phyloP scores from a whole-genome alignment of 305 asterid species.

The Ruellia speciosa region DNA sequence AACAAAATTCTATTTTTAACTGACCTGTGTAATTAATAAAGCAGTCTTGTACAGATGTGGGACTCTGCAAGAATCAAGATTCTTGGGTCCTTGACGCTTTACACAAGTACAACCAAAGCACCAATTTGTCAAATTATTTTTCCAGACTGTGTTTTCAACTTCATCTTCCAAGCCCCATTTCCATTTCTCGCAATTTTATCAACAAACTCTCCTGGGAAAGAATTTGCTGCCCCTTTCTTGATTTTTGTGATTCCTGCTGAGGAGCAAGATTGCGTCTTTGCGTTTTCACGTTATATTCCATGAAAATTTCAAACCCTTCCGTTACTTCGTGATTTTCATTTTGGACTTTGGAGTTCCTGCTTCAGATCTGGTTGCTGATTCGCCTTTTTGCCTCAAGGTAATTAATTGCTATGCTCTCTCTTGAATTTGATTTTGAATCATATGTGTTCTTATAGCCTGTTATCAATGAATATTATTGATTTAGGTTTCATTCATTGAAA shows the following conservation, averaged over 20 bases:
- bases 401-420: no score
- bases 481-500: background rate
- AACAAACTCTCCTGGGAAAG: background rate
- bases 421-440: no score
- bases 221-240: background rate
- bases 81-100: conserved; percentile 21
- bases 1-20: no score
- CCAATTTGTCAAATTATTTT: conserved; percentile 21
- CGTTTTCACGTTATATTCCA: background rate
- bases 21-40: no score
- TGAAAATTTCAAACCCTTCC: background rate
- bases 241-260: background rate
- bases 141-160: conserved; percentile 38
- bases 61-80: conserved; percentile 25
- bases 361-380: background rate
- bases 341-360: background rate
- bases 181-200: conserved; percentile 10
- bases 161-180: conserved; percentile 25
- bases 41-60: background rate
- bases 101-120: conserved; percentile 16
- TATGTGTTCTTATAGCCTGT: no score
- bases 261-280: conserved; percentile 24
- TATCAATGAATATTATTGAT: background rate
- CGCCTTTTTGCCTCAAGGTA: background rate
- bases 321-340: background rate